A percentile compares a stretch with the other conserved stretches of the same genome.
These are phyloP conservation scores for Colletotrichum sublineola DNA, from an alignment of 2,329 filamentous ascomycete species.

Conservation along the genomic window DNA sequence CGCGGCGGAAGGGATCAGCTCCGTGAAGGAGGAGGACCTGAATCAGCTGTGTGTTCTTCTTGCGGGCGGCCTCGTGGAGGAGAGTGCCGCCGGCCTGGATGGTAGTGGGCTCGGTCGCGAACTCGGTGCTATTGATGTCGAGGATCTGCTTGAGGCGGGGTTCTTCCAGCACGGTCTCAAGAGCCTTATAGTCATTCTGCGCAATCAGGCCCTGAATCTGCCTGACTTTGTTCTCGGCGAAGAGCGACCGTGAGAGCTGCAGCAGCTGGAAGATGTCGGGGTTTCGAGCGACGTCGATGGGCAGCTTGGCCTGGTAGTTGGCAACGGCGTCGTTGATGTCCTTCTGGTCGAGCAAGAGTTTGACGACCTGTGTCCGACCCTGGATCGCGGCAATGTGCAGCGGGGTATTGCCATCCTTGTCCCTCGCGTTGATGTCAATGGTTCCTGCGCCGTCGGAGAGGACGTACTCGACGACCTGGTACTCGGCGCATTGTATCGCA, in stretches of 20 bases:
- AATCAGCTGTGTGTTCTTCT: conserved; percentile 87
- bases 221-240: conserved; percentile 86
- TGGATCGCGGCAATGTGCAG: conserved; percentile 89
- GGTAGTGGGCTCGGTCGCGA: conserved; percentile 84
- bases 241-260: conserved; percentile 89
- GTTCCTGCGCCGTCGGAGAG: conserved; percentile 77
- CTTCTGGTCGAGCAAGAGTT: conserved; percentile 83
- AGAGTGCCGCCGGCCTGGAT: conserved; percentile 89
- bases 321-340: conserved; percentile 89
- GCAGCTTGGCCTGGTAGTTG: conserved; percentile 87
- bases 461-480: conserved; percentile 94
- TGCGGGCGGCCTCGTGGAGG: conserved; percentile 91
- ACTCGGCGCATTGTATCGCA: conserved; percentile 94
- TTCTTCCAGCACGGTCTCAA: conserved; percentile 87
- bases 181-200: conserved; percentile 78
- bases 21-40: conserved; percentile 93
- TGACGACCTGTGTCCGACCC: conserved; percentile 84
- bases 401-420: conserved; percentile 94
- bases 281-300: conserved; percentile 89
- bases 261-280: conserved; percentile 97
- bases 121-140: conserved; percentile 92
- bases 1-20: conserved; percentile 93
- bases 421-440: conserved; percentile 88
- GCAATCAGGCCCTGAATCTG: conserved; percentile 85
- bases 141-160: conserved; percentile 86